Evolutionary conservation across 345 rosid species (phyloP), one percentile per base, ranked within the genome.

Genomic region (Hirschfeldia incana): DNA sequence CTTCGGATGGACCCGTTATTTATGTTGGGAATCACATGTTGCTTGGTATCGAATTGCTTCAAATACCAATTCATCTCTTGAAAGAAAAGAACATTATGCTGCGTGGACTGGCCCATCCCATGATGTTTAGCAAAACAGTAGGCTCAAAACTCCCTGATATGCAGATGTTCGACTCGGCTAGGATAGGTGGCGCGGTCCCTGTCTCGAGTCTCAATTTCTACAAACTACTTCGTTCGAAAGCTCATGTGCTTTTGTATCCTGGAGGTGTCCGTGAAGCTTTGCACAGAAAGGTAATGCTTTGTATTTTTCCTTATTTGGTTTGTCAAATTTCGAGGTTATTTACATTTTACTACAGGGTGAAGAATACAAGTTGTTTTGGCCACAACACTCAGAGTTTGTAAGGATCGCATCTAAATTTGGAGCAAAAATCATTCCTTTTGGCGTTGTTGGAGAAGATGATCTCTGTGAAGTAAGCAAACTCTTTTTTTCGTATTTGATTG

Each of bases 251-350:
- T 28, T 80, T 91, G 60, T 91, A 88, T 75, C 94, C 94, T 8
- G 97, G 97, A 67, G 96, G 94, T 66, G 78, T 73, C 60, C 94
- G 94, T 1, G 97, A 93, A 82, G 94, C 91, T 67, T 77, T 84
- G 65, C 97, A 92, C 34, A 59, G 88, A 64, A 89, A 89, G 91
- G 91, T 88, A 29, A 72, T 36, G 32, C 21, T 49, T 44, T 49
- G 17, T 49, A 53, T 70, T 86, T 28, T 10, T 86, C 4, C 44
- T 21, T 17, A 37, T 37, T 57, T 11, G 12, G 12, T 2, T 49
- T 49, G 55, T 13, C 16, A 49, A 49, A 12, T 39, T 1, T 1
- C 15, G 36, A 59, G 60, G 15, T 21, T 27, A 65, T 10, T 26
- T 10, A 63, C 58, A 17, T 28, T 63, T 17, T 17, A 29, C 61